Evolutionary conservation across 192 early-diverging fungal species (phyloP), one percentile per base, ranked within the genome.

Genomic region (Podila clonocystis): DNA sequence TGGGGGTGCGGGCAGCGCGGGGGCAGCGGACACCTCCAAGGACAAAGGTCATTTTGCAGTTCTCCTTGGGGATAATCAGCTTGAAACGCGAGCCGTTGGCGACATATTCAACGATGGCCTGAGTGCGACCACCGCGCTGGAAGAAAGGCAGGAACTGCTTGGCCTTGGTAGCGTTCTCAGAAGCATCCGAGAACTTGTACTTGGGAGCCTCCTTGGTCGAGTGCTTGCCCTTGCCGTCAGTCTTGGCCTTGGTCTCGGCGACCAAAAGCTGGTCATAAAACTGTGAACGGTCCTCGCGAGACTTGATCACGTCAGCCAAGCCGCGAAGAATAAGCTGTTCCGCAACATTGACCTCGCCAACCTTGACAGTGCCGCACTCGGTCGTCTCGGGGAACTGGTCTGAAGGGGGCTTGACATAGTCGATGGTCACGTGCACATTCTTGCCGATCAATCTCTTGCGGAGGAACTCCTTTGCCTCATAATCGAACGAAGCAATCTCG

Each of bases 331-430:
- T 86, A 49, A 94, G 84, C 38, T 84, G 84, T 36, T 86, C 86
- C 33, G 87, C 92, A 29, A 91, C 71, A 55, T 93, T 91, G 50
- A 73, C 84, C 50, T 88, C 88, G 7, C 90, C 90, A 34, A 90
- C 63, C 28, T 83, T 90, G 26, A 99, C 82, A 8, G 96, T 97
- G 28, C 92, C 98, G 76, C 96, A 98, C 61, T 96, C 93, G 34
- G 92, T 92, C 49, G 90, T 89, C 66, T 96, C 95, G 9, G 77
- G 77, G 84, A 91, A 97, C 28, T 87, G 87, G 57, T 94, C 96
- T 48, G 91, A 87, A 5, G 97, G 93, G n/a, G 96, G 95, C 71
- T 97, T 95, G 71, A 92, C 79, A 78, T 95, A 99, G 74, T 97
- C 98, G 60, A 97, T 88, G 2, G 73, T 82, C 24, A 90, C 84